Conservation (phyloP, 768 basidiomycete species). For the Pholiota conissans region DNA sequence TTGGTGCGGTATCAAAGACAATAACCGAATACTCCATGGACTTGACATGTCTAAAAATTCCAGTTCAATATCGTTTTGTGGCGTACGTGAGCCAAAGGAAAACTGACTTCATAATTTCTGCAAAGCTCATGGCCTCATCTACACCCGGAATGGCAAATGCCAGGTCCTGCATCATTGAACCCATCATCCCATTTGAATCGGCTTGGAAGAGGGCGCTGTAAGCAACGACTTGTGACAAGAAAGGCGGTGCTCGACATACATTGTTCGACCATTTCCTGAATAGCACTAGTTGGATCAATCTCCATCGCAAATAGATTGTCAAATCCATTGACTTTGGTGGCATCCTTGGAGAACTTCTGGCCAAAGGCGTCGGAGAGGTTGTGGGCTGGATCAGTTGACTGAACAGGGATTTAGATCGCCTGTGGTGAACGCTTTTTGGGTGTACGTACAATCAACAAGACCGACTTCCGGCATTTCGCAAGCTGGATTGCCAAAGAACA, state of each 20-base stretch:
- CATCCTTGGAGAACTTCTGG: slow-evolving; percentile 99
- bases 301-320: slow-evolving; percentile 98
- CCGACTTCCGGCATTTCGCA: slow-evolving; percentile 88
- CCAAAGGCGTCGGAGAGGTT: slow-evolving; percentile 98
- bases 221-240: slow-evolving; percentile 2
- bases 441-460: slow-evolving; percentile 84
- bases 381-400: slow-evolving; percentile 99
- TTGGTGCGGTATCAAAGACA: slow-evolving; percentile 98
- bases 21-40: slow-evolving; percentile 99
- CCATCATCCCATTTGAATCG: slow-evolving; percentile 93
- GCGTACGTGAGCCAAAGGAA: not conserved
- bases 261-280: slow-evolving; percentile 99
- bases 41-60: slow-evolving; percentile 84
- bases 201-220: slow-evolving; percentile 42
- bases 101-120: slow-evolving; percentile 98
- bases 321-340: slow-evolving; percentile 97
- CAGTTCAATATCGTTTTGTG: slow-evolving; percentile 5
- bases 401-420: not conserved
- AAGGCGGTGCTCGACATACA: slow-evolving; percentile 50
- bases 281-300: slow-evolving; percentile 96
- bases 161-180: slow-evolving; percentile 99
- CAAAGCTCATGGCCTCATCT: slow-evolving; percentile 99
- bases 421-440: not conserved
- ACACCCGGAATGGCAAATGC: slow-evolving; percentile 99
- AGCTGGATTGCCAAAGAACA: slow-evolving; percentile 98